A percentile compares a stretch with the other conserved stretches of the same genome.
Evolutionary conservation across 176 grass and related monocot species (phyloP).

Genomic region (Stipa capillata): DNA sequence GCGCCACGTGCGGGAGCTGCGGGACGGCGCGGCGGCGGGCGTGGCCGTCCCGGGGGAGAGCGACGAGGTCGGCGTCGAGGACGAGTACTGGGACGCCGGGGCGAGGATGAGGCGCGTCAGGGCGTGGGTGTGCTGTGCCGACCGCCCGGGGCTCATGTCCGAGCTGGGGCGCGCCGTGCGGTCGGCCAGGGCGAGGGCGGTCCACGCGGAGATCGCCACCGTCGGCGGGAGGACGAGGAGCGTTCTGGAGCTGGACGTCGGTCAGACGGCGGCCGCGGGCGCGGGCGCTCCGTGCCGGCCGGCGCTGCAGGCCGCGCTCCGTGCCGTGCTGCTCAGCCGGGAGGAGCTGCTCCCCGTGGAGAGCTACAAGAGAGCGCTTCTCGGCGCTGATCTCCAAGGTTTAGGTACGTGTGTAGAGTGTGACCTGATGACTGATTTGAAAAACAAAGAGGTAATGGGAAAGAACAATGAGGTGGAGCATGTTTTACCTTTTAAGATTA

Average conservation of each 20-base stretch:
- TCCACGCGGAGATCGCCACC: conserved; percentile 79
- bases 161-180: conserved; percentile 71
- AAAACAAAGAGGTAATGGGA: background rate
- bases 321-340: conserved; percentile 54
- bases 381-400: conserved; percentile 36
- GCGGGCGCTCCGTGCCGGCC: too few relatives aligned
- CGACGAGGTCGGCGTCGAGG: conserved; percentile 71
- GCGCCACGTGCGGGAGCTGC: conserved; percentile 74
- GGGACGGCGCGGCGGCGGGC: conserved; percentile 36
- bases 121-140: conserved; percentile 83
- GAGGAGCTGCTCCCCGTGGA: conserved; percentile 46
- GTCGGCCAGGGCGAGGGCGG: conserved; percentile 65
- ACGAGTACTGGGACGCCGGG: conserved; percentile 18
- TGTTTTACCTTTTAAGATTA: background rate
- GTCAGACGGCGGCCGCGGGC: background rate
- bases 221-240: conserved; percentile 70
- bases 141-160: conserved; percentile 81
- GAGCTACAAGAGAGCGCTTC: conserved; percentile 56
- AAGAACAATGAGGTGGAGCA: background rate
- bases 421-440: background rate
- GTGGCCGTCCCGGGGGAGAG: conserved; percentile 53
- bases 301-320: conserved; percentile 65
- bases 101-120: conserved; percentile 27
- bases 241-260: conserved; percentile 66
- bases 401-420: background rate